A percentile compares a stretch with the other conserved stretches of the same genome.
These are phyloP conservation scores for Austroboletus eburneus DNA, from an alignment of 768 basidiomycete genomes.

Conservation along the genomic window DNA sequence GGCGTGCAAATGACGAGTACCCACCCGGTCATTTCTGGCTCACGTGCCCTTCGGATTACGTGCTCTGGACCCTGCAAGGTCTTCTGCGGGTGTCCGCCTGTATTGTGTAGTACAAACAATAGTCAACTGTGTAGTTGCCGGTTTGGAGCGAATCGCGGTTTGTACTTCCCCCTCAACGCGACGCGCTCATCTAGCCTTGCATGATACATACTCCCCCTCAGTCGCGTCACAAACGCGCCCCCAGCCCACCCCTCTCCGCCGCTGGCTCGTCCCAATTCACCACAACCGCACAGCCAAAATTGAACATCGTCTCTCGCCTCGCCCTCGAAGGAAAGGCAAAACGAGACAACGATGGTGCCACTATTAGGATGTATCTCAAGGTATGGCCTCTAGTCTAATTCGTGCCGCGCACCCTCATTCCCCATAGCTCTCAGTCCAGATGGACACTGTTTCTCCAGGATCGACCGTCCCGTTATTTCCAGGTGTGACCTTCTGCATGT, in stretches of 20 bases:
- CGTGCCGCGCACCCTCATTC: slow-evolving; percentile 1
- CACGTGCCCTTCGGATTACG: too few species aligned
- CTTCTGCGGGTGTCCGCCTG: too few species aligned
- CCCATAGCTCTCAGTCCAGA: slow-evolving; percentile 58
- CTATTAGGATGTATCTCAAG: slow-evolving; percentile 75
- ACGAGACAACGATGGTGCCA: slow-evolving; percentile 58
- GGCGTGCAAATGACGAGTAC: slow-evolving; percentile 11
- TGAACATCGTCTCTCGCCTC: slow-evolving; percentile 70
- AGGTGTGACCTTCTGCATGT: slow-evolving; percentile 38
- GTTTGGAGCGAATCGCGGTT: slow-evolving; percentile 3
- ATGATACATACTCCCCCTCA: slow-evolving; percentile 17
- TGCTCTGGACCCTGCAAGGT: too few species aligned
- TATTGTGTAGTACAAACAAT: too few species aligned
- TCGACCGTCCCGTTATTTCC: slow-evolving; percentile 68
- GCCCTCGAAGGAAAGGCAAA: slow-evolving; percentile 73
- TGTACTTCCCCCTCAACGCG: neutral
- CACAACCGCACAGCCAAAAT: slow-evolving; percentile 41
- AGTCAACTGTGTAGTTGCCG: too few species aligned
- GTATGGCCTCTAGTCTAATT: slow-evolving; percentile 32
- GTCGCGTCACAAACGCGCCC: slow-evolving; percentile 27
- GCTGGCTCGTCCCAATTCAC: slow-evolving; percentile 43
- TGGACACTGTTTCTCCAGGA: slow-evolving; percentile 63
- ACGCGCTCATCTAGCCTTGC: neutral
- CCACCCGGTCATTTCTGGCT: slow-evolving; percentile 21
- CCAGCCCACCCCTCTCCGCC: slow-evolving; percentile 30